Conservation (phyloP, 2,329 filamentous ascomycete genomes). For the Phoma sp. region DNA sequence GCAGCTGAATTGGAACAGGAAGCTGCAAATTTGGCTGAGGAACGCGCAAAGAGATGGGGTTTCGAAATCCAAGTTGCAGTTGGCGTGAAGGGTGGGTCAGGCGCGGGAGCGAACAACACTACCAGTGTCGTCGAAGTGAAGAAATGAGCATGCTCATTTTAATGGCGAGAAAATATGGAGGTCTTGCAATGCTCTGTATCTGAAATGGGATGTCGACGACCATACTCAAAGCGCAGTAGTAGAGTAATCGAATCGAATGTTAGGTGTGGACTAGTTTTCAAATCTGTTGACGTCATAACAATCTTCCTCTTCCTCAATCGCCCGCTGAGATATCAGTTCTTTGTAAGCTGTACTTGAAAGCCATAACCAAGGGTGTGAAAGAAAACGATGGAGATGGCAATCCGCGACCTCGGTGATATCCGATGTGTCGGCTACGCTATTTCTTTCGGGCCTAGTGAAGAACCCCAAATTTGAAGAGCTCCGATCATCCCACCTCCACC, state of each 20-base stretch:
- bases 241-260: no score
- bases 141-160: neutral
- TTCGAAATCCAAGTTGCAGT: conserved; percentile 34
- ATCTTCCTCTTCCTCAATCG: no score
- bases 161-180: neutral
- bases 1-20: conserved; percentile 30
- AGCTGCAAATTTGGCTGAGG: conserved; percentile 33
- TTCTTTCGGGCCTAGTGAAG: neutral
- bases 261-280: no score
- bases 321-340: no score
- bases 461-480: conserved; percentile 5
- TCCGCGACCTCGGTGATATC: conserved; percentile 8
- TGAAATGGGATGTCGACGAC: no score
- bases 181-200: no score
- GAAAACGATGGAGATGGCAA: neutral
- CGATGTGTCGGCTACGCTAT: neutral
- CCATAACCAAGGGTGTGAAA: neutral
- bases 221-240: no score
- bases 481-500: conserved; percentile 10
- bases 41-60: conserved; percentile 30
- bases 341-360: no score
- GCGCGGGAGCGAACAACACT: conserved; percentile 12
- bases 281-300: no score
- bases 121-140: conserved; percentile 19
- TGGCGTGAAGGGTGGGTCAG: conserved; percentile 12